Evolutionary conservation across 768 basidiomycete species (phyloP).

Genomic region (Termitomyces sp.): DNA sequence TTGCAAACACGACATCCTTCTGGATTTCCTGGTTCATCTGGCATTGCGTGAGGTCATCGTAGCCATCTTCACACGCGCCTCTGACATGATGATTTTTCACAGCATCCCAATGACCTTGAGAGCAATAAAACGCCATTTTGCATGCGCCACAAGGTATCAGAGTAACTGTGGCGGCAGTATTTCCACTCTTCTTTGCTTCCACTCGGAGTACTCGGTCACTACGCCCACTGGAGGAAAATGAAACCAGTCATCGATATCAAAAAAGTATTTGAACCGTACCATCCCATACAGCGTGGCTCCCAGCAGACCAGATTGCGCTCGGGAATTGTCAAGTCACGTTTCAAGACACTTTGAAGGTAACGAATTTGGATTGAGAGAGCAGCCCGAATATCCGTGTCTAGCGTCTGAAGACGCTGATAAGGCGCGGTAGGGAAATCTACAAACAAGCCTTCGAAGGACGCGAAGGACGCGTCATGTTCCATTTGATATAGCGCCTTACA

Average conservation of each 20-base stretch:
- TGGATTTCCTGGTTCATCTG: slow-evolving; percentile 19
- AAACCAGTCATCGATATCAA: background rate
- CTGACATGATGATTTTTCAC: slow-evolving; percentile 13
- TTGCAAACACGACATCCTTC: background rate
- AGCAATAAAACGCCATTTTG: slow-evolving; percentile 22
- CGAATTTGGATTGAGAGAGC: background rate
- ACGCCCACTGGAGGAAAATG: slow-evolving; percentile 14
- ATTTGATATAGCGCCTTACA: slow-evolving; percentile 26
- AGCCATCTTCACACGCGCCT: slow-evolving; percentile 17
- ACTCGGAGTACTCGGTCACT: slow-evolving; percentile 21
- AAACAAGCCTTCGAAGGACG: background rate
- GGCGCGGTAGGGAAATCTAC: slow-evolving; percentile 11
- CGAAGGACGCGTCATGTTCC: slow-evolving; percentile 13
- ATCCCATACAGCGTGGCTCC: slow-evolving; percentile 21
- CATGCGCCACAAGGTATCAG: slow-evolving; percentile 20
- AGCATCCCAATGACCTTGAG: slow-evolving; percentile 18
- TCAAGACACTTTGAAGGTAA: background rate
- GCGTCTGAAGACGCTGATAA: slow-evolving; percentile 7
- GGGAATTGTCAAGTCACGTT: background rate
- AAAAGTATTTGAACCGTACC: background rate
- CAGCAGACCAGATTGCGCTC: slow-evolving; percentile 16
- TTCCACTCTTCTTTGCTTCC: slow-evolving; percentile 4
- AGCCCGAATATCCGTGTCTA: slow-evolving; percentile 1
- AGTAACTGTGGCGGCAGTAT: background rate
- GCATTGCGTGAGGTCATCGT: slow-evolving; percentile 20